phyloP scores from a whole-genome alignment of 2,329 filamentous ascomycete genomes.

The Periconia digitata region DNA sequence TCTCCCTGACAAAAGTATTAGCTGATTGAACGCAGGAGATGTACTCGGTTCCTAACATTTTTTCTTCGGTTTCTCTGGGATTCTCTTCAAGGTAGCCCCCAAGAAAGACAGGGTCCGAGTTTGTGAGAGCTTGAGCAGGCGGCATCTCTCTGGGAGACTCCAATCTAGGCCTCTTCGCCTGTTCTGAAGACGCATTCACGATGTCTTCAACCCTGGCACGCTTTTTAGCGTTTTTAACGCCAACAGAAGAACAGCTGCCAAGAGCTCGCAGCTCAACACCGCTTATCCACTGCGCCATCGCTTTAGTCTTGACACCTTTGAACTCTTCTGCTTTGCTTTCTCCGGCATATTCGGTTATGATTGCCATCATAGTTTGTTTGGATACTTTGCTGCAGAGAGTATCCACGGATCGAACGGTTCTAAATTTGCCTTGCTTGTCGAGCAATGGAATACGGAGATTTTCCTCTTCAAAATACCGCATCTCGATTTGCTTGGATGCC shows the following conservation, averaged over 20 bases:
- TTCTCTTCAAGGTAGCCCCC: no score
- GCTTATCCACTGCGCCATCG: slow-evolving; percentile 22
- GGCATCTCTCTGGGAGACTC: no score
- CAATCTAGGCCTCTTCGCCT: no score
- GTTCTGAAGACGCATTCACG: no score
- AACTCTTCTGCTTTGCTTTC: slow-evolving; percentile 12
- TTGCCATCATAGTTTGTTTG: slow-evolving; percentile 6
- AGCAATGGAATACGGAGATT: not conserved
- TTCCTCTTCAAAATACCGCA: not conserved
- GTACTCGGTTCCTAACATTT: no score
- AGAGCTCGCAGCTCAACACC: slow-evolving; percentile 21
- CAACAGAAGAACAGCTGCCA: not conserved
- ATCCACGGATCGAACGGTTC: not conserved
- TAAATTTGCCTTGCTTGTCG: not conserved
- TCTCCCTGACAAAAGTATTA: no score
- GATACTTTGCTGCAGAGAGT: not conserved
- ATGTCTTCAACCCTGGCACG: no score
- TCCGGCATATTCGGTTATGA: slow-evolving; percentile 17
- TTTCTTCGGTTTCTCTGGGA: no score
- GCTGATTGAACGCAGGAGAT: no score
- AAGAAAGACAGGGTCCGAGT: no score
- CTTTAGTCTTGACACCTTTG: slow-evolving; percentile 7
- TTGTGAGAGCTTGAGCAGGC: no score
- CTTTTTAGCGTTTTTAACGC: not conserved
- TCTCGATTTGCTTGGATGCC: not conserved